Evolutionary conservation across 768 basidiomycete species (phyloP).

Genomic region (Suillus subluteus): DNA sequence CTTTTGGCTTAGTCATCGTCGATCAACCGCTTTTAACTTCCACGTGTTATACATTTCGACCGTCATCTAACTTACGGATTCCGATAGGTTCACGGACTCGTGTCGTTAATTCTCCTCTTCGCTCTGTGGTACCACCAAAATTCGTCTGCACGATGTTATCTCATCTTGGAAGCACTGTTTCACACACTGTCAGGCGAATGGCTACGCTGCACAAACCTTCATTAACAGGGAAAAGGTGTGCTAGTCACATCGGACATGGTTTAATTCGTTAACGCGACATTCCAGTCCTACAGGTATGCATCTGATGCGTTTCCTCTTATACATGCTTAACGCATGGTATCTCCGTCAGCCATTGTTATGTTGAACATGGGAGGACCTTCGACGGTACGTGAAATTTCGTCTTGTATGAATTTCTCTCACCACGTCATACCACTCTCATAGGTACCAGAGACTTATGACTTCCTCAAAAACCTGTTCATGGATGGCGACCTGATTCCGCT

Average conservation of each 20-base stretch:
- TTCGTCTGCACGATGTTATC: constrained; percentile 32
- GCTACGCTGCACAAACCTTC: constrained; percentile 48
- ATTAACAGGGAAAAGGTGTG: constrained; percentile 48
- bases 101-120: neutral
- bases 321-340: constrained; percentile 21
- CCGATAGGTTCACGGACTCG: neutral
- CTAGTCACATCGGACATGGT: constrained; percentile 13
- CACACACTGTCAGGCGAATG: constrained; percentile 41
- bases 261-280: constrained; percentile 17
- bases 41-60: neutral
- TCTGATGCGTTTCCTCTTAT: constrained; percentile 8
- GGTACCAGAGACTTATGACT: constrained; percentile 92
- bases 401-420: constrained; percentile 10
- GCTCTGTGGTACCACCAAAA: neutral
- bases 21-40: too few species aligned
- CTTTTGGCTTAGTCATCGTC: neutral
- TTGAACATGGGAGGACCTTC: constrained; percentile 99
- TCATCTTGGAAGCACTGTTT: constrained; percentile 17
- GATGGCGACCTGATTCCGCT: constrained; percentile 94
- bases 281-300: constrained; percentile 64
- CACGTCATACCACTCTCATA: constrained; percentile 31
- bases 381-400: constrained; percentile 58
- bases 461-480: constrained; percentile 89
- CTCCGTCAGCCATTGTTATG: constrained; percentile 81
- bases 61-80: neutral